A percentile compares a stretch with the other conserved stretches of the same genome.
Evolutionary conservation across 108 stramenopile species (phyloP).

Genomic region (Cyclotella atomus): DNA sequence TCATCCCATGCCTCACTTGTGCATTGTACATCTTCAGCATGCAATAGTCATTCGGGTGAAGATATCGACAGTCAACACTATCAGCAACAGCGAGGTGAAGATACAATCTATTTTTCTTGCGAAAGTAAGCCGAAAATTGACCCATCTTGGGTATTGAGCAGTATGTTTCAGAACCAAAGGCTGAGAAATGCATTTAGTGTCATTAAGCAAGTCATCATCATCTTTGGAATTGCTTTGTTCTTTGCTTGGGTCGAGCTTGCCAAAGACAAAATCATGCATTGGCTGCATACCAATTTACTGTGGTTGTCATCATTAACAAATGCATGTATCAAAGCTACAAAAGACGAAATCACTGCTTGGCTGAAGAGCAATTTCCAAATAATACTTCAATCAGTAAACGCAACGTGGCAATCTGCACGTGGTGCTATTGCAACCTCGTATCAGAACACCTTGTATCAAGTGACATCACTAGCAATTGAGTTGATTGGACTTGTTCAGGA

Average conservation of each 20-base stretch:
- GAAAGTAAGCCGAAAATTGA: not conserved
- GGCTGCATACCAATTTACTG: not conserved
- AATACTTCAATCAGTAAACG: too few relatives aligned
- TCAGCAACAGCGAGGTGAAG: not conserved
- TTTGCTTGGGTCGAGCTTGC: not conserved
- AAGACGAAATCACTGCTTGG: too few relatives aligned
- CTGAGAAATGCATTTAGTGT: not conserved
- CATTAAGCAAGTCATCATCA: not conserved
- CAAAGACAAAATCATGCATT: not conserved
- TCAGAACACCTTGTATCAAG: not conserved
- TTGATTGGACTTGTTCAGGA: not conserved
- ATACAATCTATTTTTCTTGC: not conserved
- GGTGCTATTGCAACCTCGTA: too few relatives aligned
- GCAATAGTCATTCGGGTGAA: not conserved
- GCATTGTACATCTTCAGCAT: not conserved
- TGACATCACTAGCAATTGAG: not conserved
- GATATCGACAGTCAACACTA: not conserved
- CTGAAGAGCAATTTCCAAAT: too few relatives aligned
- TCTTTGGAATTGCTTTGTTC: not conserved
- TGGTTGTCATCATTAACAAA: too few relatives aligned
- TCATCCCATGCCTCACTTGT: not conserved
- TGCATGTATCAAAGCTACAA: too few relatives aligned
- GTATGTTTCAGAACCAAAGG: not conserved
- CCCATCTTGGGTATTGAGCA: not conserved
- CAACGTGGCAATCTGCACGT: too few relatives aligned